phyloP scores from a whole-genome alignment of 2,329 filamentous ascomycete genomes.

The Colletotrichum brevisporum region DNA sequence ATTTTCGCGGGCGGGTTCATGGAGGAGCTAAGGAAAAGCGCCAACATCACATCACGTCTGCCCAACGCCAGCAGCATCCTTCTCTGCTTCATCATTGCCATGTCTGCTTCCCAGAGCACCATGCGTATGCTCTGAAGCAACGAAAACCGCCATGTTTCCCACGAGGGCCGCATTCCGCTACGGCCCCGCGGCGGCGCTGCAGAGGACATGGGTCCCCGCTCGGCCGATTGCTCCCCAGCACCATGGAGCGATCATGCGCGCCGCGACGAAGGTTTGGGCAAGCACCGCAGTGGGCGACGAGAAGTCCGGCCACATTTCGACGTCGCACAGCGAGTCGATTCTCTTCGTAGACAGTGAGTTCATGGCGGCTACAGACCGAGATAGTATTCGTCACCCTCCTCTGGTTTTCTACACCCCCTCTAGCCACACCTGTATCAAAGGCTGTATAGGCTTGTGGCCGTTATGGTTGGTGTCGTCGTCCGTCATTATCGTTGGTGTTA shows the following conservation, averaged over 20 bases:
- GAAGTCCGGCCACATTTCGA: slow-evolving; percentile 85
- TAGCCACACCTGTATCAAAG: no score
- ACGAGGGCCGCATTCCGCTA: slow-evolving; percentile 34
- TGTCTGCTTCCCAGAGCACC: slow-evolving; percentile 6
- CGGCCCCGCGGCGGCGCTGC: slow-evolving; percentile 16
- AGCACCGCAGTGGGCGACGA: slow-evolving; percentile 69
- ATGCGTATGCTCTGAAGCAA: slow-evolving; percentile 21
- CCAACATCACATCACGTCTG: background rate
- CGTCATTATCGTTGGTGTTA: no score
- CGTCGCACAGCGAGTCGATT: slow-evolving; percentile 82
- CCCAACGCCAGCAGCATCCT: background rate
- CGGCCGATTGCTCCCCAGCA: slow-evolving; percentile 16
- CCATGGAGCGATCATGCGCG: slow-evolving; percentile 14
- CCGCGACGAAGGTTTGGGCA: slow-evolving; percentile 53
- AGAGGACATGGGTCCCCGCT: slow-evolving; percentile 14
- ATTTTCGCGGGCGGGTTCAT: slow-evolving; percentile 24
- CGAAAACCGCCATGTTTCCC: slow-evolving; percentile 19
- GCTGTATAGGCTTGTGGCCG: no score
- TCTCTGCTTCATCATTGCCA: background rate
- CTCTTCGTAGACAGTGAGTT: slow-evolving; percentile 89
- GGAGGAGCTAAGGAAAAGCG: slow-evolving; percentile 20
- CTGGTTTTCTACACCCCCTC: no score
- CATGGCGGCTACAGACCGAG: background rate
- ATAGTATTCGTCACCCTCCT: no score
- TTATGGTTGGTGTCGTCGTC: no score